A percentile compares a stretch with the other conserved stretches of the same genome.
phyloP scores from a whole-genome alignment of 805 yeast genomes.

The Tetrapisispora pingtungensis region DNA sequence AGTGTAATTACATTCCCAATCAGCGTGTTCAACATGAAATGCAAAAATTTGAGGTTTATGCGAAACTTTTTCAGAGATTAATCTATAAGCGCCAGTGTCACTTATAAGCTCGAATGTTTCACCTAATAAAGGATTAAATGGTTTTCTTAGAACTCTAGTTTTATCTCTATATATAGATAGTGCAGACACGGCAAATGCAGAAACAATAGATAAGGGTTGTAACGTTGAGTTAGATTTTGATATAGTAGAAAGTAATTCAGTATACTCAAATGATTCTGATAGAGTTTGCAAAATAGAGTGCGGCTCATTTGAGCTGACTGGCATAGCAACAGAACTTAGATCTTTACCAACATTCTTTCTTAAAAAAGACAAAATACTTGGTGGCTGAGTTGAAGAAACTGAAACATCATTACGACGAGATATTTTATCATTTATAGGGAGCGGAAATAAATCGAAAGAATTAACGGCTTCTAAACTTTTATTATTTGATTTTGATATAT shows the following conservation, averaged over 20 bases:
- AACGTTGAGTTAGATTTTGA: conserved; percentile 39
- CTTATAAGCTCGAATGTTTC: conserved; percentile 87
- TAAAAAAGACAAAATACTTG: conserved; percentile 67
- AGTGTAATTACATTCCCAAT: conserved; percentile 62
- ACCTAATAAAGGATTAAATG: conserved; percentile 89
- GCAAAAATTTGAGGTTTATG: conserved; percentile 84
- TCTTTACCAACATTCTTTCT: conserved; percentile 92
- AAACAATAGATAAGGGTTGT: conserved; percentile 51
- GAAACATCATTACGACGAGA: conserved; percentile 50
- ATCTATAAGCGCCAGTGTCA: conserved; percentile 67
- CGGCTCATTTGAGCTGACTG: conserved; percentile 91
- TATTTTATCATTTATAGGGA: conserved; percentile 38
- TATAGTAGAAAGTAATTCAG: conserved; percentile 50
- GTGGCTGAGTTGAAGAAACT: conserved; percentile 59
- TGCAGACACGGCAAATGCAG: conserved; percentile 73
- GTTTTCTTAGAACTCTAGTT: conserved; percentile 72
- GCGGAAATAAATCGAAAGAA: conserved; percentile 42
- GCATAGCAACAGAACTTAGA: conserved; percentile 77
- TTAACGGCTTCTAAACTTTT: background rate
- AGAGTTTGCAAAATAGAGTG: conserved; percentile 68
- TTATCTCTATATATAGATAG: conserved; percentile 64
- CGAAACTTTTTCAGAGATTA: conserved; percentile 73
- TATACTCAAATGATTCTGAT: conserved; percentile 72
- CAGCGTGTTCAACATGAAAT: conserved; percentile 55
- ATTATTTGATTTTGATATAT: background rate